Conservation (phyloP, 768 basidiomycete species). For the Rhodotorula babjevae region DNA sequence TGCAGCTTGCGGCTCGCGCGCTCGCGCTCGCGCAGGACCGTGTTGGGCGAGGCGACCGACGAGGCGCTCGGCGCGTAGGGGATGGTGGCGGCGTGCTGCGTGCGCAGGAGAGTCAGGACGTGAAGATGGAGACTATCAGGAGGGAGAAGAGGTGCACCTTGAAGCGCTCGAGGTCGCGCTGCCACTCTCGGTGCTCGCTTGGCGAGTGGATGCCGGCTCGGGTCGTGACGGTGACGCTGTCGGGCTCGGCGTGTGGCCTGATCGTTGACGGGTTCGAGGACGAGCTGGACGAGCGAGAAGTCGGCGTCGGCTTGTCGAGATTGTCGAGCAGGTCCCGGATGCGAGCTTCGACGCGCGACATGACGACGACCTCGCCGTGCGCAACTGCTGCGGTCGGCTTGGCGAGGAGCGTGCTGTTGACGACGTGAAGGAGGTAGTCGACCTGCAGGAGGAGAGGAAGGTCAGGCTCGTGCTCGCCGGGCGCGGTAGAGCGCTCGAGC, state of each 20-base stretch:
- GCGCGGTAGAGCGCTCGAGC: no score
- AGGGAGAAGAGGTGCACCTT: not conserved
- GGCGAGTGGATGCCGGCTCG: not conserved
- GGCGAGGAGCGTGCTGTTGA: no score
- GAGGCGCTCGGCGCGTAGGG: not conserved
- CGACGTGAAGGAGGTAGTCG: conserved; percentile 1
- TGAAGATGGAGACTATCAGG: no score
- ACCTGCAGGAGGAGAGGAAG: not conserved
- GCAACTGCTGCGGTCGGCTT: not conserved
- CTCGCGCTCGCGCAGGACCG: conserved; percentile 1
- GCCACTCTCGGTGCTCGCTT: conserved; percentile 3
- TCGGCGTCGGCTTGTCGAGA: not conserved
- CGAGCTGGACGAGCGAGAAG: not conserved
- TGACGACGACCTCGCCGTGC: not conserved
- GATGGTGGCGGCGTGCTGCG: not conserved
- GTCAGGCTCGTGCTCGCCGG: no score
- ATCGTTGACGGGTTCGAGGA: not conserved
- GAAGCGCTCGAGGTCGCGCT: not conserved
- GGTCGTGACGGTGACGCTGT: conserved; percentile 3
- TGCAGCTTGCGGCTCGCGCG: conserved; percentile 3
- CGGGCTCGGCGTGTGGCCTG: not conserved
- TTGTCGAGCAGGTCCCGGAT: not conserved
- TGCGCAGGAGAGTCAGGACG: no score
- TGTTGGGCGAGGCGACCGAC: conserved; percentile 9
- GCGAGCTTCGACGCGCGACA: not conserved